Evolutionary conservation across 1,139 yeast genomes (phyloP).

Genomic region (Hansenula sp.): DNA sequence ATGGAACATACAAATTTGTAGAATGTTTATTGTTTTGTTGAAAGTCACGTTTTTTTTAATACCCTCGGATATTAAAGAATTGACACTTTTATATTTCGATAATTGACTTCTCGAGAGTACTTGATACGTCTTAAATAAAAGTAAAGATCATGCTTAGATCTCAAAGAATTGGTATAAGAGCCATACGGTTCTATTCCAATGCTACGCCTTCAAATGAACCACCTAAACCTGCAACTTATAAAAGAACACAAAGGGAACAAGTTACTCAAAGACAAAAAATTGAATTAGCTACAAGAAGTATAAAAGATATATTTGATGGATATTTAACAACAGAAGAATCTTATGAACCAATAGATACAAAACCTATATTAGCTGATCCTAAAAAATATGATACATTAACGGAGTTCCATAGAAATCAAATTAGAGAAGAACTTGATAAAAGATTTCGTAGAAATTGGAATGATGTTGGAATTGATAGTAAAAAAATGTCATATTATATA

Average conservation of each 20-base stretch:
- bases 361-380: slow-evolving; percentile 47
- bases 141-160: no score
- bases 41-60: no score
- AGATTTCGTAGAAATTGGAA: slow-evolving; percentile 51
- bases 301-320: slow-evolving; percentile 25
- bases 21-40: no score
- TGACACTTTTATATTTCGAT: no score
- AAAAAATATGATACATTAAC: slow-evolving; percentile 38
- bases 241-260: slow-evolving; percentile 5
- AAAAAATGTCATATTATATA: slow-evolving; percentile 49
- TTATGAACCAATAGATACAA: slow-evolving; percentile 45
- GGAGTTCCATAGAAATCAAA: slow-evolving; percentile 55
- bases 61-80: no score
- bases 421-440: slow-evolving; percentile 47
- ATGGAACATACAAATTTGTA: no score
- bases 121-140: no score
- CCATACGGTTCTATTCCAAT: neutral
- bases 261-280: slow-evolving; percentile 15
- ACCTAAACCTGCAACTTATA: neutral
- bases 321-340: slow-evolving; percentile 26
- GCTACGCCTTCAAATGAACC: neutral
- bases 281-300: slow-evolving; percentile 19
- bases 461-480: slow-evolving; percentile 38
- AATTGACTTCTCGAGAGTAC: no score
- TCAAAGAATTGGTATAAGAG: no score